phyloP scores from a whole-genome alignment of 352 stramenopile genomes.

The Globisporangium abappressorium region DNA sequence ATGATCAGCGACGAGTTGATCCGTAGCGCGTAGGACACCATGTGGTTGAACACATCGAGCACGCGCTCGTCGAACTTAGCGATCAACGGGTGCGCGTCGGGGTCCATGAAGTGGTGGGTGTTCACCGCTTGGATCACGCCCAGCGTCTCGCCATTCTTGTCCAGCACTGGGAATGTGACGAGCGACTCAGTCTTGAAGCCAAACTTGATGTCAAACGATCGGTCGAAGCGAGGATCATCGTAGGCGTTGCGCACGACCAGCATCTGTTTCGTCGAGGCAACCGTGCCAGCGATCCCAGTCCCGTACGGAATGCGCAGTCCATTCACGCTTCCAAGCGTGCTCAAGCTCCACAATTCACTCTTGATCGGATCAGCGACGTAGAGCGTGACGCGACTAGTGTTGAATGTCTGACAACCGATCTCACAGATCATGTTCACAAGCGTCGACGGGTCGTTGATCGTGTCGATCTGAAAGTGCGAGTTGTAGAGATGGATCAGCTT shows the following conservation, averaged over 20 bases:
- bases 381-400: conserved; percentile 62
- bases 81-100: conserved; percentile 41
- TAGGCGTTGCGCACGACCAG: conserved; percentile 71
- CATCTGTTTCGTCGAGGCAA: conserved; percentile 53
- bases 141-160: conserved; percentile 63
- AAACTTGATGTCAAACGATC: conserved; percentile 76
- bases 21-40: conserved; percentile 55
- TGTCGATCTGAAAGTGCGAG: conserved; percentile 62
- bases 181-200: conserved; percentile 82
- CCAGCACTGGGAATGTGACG: conserved; percentile 67
- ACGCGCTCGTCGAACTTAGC: conserved; percentile 59
- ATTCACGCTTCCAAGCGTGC: conserved; percentile 67
- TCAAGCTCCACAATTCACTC: conserved; percentile 70
- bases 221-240: conserved; percentile 76
- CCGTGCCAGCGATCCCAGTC: conserved; percentile 70
- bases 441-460: conserved; percentile 64
- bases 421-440: conserved; percentile 74
- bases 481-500: conserved; percentile 67
- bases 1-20: conserved; percentile 81
- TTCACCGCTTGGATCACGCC: conserved; percentile 70
- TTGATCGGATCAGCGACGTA: conserved; percentile 80
- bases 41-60: conserved; percentile 56
- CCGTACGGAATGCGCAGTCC: conserved; percentile 70
- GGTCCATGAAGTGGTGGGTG: conserved; percentile 43
- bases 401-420: conserved; percentile 64